Conservation (phyloP, 176 grass and related monocot species). For the Oryza brachyantha region DNA sequence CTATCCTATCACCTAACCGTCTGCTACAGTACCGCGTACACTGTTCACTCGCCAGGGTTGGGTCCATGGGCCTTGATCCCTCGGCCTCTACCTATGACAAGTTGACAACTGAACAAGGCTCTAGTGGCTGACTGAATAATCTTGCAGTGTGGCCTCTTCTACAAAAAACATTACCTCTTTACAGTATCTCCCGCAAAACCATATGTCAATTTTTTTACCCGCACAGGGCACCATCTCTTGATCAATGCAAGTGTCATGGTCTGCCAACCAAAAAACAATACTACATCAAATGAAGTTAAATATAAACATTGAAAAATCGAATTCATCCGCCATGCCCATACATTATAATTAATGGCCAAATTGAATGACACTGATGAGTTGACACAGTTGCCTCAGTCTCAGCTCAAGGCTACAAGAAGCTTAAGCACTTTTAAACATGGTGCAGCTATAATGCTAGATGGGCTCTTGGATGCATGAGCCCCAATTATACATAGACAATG, state of each 20-base stretch:
- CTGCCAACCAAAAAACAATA: constrained; percentile 47
- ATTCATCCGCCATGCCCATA: neutral
- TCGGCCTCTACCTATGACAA: too few relatives aligned
- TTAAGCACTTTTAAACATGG: constrained; percentile 12
- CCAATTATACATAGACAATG: neutral
- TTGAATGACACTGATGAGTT: neutral
- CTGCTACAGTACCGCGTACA: too few relatives aligned
- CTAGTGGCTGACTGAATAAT: neutral
- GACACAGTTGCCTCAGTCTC: neutral
- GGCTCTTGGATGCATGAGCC: constrained; percentile 7
- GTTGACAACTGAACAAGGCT: neutral
- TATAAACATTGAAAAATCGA: constrained; percentile 17
- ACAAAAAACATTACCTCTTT: constrained; percentile 52
- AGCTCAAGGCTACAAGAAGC: neutral
- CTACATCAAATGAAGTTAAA: constrained; percentile 10
- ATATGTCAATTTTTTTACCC: constrained; percentile 39
- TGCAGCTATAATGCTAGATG: neutral
- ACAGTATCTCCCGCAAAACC: constrained; percentile 68
- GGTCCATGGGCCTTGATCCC: too few relatives aligned
- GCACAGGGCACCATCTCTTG: constrained; percentile 25
- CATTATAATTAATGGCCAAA: constrained; percentile 1
- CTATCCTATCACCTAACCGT: too few relatives aligned
- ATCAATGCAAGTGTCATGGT: constrained; percentile 58
- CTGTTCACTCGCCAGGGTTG: too few relatives aligned
- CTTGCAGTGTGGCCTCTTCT: neutral